Evolutionary conservation across 2,329 filamentous ascomycete species (phyloP), one percentile per base, ranked within the genome.

Genomic region (Verticillium zaregamsianum): DNA sequence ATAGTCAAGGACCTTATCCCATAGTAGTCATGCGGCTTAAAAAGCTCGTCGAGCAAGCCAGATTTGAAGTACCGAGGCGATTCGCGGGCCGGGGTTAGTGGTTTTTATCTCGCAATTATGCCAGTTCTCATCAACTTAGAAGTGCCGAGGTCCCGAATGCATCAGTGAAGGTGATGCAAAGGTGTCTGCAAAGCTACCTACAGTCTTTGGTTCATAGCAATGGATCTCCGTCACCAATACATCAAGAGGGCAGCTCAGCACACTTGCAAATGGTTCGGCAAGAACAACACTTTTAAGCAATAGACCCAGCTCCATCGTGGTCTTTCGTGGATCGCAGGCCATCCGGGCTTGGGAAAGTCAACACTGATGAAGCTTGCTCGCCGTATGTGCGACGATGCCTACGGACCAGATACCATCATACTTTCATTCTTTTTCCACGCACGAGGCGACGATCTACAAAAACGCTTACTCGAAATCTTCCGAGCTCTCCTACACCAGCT

Each of bases 301-400:
- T 76, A 73, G 73, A 32, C 59, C 3, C 2, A 3, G 0, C 1
- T 35, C 0, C 14, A 67, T 8, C 55, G 25, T 14, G 68, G 65
- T 3, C 5, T 76, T 0, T 70, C 77, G 3, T 78, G 73, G 74
- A 73, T 79, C 40, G 74, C 73, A 56, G 77, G 77, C 1, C 75
- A 78, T 31, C 75, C 77, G 3, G 76, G 76, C 6, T 71, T 72
- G 0, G 76, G 76, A 2, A 79, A 79, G 59, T 77, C 75, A 5
- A 79, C 75, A 2, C 61, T 79, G 39, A 66, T 79, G 56, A 68
- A 67, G 37, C 69, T 71, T 62, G 33, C 76, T 1, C 67, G 78
- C 14, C 64, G 74, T 62, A 68, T 55, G 40, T n/a, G 15, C 17
- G 4, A n/a, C 3, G 39, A 20, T 3, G 17, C 20, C 7, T 32